Evolutionary conservation across 257 asterid genomes (phyloP).

Genomic region (Parsonsia alboflavescens): DNA sequence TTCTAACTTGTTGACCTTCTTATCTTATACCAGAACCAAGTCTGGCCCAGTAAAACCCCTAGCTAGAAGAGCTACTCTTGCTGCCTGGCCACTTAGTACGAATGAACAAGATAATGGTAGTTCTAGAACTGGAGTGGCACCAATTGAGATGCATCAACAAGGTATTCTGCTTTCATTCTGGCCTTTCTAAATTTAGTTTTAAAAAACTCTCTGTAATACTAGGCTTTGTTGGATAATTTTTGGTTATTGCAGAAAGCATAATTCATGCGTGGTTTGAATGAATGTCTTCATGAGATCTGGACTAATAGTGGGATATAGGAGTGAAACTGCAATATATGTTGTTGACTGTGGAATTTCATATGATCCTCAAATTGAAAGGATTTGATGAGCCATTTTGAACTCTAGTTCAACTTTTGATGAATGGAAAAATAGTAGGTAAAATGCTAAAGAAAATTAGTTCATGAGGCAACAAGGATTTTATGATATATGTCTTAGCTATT

Average conservation of each 20-base stretch:
- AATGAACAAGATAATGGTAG: constrained; percentile 33
- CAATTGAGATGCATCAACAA: constrained; percentile 36
- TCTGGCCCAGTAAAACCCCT: constrained; percentile 52
- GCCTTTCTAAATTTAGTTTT: neutral
- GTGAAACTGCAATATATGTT: neutral
- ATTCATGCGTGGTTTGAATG: neutral
- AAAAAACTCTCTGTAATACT: neutral
- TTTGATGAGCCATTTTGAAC: neutral
- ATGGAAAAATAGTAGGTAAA: neutral
- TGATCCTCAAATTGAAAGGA: constrained; percentile 4
- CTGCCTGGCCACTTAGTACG: constrained; percentile 73
- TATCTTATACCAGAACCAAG: constrained; percentile 44
- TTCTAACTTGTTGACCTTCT: constrained; percentile 10
- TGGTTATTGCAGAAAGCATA: neutral
- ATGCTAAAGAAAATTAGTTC: neutral
- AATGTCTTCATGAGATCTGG: neutral
- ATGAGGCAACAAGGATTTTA: neutral
- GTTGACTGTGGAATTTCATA: neutral
- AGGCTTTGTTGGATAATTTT: neutral
- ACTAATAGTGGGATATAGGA: neutral
- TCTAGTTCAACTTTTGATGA: neutral
- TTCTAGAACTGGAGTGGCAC: constrained; percentile 22
- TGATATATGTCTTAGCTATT: neutral
- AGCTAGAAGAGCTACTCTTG: constrained; percentile 65
- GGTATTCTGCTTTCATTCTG: constrained; percentile 31